phyloP scores from a whole-genome alignment of 2,329 filamentous ascomycete genomes.

The Ceratocystis cubensis region DNA sequence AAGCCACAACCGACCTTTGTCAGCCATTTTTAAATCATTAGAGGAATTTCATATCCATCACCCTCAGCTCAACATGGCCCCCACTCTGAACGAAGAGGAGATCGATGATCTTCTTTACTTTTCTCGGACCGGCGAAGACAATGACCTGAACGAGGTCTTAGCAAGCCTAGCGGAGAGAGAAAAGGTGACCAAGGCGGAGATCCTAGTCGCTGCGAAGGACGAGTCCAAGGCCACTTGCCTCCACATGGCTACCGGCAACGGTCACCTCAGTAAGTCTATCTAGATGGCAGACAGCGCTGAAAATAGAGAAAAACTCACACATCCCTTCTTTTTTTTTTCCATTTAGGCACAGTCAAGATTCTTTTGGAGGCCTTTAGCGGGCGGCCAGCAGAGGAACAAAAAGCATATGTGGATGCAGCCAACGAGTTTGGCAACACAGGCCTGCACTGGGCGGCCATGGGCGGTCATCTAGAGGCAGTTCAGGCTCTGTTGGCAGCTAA shows the following conservation, averaged over 20 bases:
- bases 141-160: constrained; percentile 51
- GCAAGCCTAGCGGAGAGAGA: constrained; percentile 50
- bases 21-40: background rate
- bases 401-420: constrained; percentile 49
- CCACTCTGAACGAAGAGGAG: constrained; percentile 58
- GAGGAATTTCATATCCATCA: constrained; percentile 13
- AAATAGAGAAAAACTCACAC: constrained; percentile 4
- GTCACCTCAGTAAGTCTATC: constrained; percentile 53
- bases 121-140: constrained; percentile 62
- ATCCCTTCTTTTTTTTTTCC: background rate
- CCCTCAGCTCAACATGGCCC: constrained; percentile 31
- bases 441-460: constrained; percentile 86
- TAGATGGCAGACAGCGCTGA: background rate
- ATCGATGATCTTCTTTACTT: constrained; percentile 89
- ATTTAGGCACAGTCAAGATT: constrained; percentile 34
- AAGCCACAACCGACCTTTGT: background rate
- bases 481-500: constrained; percentile 59
- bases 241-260: constrained; percentile 90
- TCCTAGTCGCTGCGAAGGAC: constrained; percentile 61
- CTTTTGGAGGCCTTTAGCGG: constrained; percentile 34
- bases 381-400: constrained; percentile 31
- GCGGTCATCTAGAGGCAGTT: constrained; percentile 71
- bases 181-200: constrained; percentile 43
- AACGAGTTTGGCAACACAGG: constrained; percentile 84
- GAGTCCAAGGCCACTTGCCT: constrained; percentile 65